Base-by-base conservation (phyloP, 2,329 filamentous ascomycete genomes). In the Nigrospora sphaerica region DNA sequence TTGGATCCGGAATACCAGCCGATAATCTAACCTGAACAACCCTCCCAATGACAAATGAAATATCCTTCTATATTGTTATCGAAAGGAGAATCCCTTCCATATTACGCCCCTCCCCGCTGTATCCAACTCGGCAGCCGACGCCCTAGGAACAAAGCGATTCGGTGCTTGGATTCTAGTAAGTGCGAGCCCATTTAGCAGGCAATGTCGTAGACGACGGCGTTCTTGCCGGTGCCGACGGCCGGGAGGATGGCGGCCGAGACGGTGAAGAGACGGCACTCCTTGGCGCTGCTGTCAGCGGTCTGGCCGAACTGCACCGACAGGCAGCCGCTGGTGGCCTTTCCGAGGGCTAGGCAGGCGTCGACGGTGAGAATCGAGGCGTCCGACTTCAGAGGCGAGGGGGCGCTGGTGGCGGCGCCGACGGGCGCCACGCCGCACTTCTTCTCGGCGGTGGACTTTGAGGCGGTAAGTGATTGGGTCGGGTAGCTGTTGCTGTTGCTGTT, bases 291-390 rank as follows among this genome's bases (percentile, higher is more conserved):
- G 45, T 10, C 39, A 11, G 38, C 28, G 5, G 39, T 10, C 45
- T 46, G 42, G 32, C 38, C 45, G 32, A 46, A 46, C 39, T 46
- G 37, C 32, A 42, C 38, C 9, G 45, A 42, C 32, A 28, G 12
- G 45, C 45, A 46, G n/a, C 45, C 45, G 13, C 32, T n/a, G 32
- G 45, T 46, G 32, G 38, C 19, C 19, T 46, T 28, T 17, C 45
- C 31, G 32, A 46, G 45, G 28, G 45, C 38, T 11, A 46, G 39
- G 45, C 45, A 46, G 39, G 45, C 45, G 14, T 35, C 32, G 39
- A 39, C 38, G 19, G 45, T 36, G 23, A 39, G 36, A 19, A 46
- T 42, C 16, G 45, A 18, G 32, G 45, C 33, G 33, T 46, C 35
- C 17, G 45, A 42, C 39, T 46, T 42, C 12, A 46, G 32, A 18